Conservation (phyloP, 2,329 filamentous ascomycete genomes). For the Microdochium nivale region DNA sequence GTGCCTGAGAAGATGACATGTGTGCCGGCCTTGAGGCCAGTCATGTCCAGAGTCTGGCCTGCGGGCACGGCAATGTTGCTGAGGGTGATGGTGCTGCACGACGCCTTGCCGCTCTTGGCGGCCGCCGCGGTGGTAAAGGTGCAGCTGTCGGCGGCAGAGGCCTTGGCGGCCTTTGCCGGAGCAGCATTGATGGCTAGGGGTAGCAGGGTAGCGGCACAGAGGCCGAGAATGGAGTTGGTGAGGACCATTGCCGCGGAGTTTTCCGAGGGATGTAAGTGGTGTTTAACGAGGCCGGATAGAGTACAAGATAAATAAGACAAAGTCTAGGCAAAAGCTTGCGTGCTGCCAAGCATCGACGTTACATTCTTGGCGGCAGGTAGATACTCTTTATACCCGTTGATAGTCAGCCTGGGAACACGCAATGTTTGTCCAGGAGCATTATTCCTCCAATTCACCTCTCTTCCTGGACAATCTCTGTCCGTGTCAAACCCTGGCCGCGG, state of each 20-base stretch:
- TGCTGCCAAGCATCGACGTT: too few species aligned
- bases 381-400: too few species aligned
- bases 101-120: slow-evolving; percentile 36
- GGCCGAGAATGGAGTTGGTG: background rate
- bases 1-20: slow-evolving; percentile 40
- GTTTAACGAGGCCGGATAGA: too few species aligned
- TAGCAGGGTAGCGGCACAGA: background rate
- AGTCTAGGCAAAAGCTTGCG: too few species aligned
- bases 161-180: background rate
- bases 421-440: too few species aligned
- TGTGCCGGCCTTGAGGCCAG: slow-evolving; percentile 39
- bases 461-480: too few species aligned
- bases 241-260: background rate
- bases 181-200: background rate
- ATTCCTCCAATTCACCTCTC: too few species aligned
- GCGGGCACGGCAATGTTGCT: slow-evolving; percentile 46
- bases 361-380: too few species aligned
- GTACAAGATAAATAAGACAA: too few species aligned
- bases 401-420: too few species aligned
- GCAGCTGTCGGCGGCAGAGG: slow-evolving; percentile 22
- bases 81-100: slow-evolving; percentile 46
- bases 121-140: slow-evolving; percentile 44
- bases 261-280: too few species aligned
- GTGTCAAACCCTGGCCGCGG: too few species aligned
- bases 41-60: slow-evolving; percentile 49